phyloP scores from a whole-genome alignment of 2,329 filamentous ascomycete species.

The Arthrobotrys iridis region DNA sequence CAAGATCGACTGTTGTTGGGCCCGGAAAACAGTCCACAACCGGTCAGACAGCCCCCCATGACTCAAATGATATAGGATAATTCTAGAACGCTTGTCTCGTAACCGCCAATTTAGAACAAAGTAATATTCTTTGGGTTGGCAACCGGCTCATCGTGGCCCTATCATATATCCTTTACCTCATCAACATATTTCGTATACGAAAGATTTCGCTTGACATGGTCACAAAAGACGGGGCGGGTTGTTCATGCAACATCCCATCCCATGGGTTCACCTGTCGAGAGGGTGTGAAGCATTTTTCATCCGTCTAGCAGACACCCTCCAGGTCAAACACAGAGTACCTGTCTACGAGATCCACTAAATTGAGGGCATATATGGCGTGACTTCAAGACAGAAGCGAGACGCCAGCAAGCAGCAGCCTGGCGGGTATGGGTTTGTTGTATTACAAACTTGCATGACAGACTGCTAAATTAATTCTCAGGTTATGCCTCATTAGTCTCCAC shows the following conservation, averaged over 20 bases:
- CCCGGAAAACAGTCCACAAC: no score
- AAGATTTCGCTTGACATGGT: no score
- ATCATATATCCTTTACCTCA: no score
- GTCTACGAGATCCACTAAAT: not conserved
- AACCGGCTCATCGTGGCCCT: no score
- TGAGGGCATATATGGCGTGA: not conserved
- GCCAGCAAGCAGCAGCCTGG: not conserved
- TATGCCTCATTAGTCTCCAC: not conserved
- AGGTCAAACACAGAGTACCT: not conserved
- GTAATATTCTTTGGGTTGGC: no score
- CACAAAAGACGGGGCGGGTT: not conserved
- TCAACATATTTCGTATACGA: no score
- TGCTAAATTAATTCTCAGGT: not conserved
- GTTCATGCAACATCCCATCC: constrained; percentile 1
- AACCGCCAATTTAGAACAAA: no score
- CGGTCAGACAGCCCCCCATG: no score
- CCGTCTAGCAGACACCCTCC: not conserved
- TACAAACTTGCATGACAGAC: not conserved
- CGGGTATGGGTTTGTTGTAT: not conserved
- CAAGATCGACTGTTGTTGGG: no score
- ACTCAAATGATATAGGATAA: no score
- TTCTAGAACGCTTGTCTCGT: no score
- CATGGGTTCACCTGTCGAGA: no score
- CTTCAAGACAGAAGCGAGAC: not conserved
- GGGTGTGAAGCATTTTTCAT: not conserved